Percentiles rank a stretch among this genome's conserved stretches.
Conservation (phyloP, 2,329 filamentous ascomycete genomes). For the Chaetomium olivaceum region DNA sequence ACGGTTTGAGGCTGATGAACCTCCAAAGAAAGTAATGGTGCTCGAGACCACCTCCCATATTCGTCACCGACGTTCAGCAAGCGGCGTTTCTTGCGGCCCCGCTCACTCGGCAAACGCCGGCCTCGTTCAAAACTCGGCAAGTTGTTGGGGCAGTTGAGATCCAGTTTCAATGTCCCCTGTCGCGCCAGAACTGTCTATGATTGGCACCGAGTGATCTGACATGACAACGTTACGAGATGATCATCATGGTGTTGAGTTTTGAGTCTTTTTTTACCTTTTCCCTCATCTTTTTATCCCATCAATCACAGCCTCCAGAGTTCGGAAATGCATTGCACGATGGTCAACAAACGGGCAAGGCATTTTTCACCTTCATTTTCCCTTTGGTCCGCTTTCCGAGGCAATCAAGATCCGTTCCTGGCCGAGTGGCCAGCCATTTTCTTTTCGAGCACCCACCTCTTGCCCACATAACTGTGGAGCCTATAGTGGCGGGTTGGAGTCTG, state of each 20-base stretch:
- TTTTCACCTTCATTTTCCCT: neutral
- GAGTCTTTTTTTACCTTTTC: neutral
- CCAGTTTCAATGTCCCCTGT: neutral
- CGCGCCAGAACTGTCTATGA: neutral
- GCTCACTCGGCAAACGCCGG: neutral
- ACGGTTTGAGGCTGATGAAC: neutral
- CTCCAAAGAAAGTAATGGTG: neutral
- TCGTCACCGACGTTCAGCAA: neutral
- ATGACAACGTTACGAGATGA: neutral
- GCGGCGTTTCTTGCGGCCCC: neutral
- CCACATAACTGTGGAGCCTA: neutral
- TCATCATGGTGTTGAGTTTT: neutral
- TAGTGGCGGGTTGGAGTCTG: neutral
- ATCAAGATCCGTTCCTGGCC: neutral
- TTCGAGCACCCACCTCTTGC: slow-evolving; percentile 5
- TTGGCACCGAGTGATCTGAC: neutral
- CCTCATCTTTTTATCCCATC: neutral
- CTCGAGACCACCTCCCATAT: neutral
- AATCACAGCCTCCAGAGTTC: neutral
- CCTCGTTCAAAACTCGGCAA: slow-evolving; percentile 1
- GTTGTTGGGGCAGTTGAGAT: neutral
- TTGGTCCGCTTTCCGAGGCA: neutral
- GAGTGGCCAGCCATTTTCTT: neutral
- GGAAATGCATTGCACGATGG: neutral
- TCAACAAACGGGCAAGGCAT: neutral